Conservation (phyloP, 2,329 filamentous ascomycete genomes). For the Fusarium piperis region DNA sequence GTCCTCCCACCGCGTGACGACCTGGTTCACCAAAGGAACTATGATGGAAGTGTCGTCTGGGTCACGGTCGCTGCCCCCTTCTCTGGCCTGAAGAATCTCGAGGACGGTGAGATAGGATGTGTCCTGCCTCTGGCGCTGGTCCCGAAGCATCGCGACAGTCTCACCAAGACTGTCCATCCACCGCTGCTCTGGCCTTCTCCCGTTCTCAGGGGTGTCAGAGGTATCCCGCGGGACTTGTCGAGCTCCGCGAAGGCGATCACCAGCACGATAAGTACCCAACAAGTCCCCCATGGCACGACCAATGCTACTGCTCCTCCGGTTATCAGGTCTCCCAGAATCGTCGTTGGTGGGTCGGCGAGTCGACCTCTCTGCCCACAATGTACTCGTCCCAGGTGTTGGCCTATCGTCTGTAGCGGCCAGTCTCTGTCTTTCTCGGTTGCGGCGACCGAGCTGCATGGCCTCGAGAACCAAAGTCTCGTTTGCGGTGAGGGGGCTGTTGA, state of each 20-base stretch:
- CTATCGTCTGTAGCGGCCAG: constrained; percentile 28
- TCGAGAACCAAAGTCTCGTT: constrained; percentile 67
- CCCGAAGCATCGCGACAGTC: constrained; percentile 49
- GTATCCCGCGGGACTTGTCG: constrained; percentile 47
- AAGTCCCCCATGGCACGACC: constrained; percentile 52
- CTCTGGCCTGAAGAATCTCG: constrained; percentile 50
- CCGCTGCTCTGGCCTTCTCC: constrained; percentile 44
- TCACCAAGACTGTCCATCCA: constrained; percentile 50
- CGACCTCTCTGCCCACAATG: constrained; percentile 26
- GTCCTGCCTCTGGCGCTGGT: constrained; percentile 50
- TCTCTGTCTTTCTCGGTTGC: constrained; percentile 57
- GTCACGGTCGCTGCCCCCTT: constrained; percentile 45
- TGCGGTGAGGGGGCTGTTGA: constrained; percentile 61
- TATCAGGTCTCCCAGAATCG: constrained; percentile 43
- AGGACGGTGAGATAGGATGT: constrained; percentile 50
- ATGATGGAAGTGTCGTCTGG: constrained; percentile 50
- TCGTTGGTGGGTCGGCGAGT: constrained; percentile 30
- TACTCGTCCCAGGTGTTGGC: constrained; percentile 6
- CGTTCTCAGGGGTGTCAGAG: constrained; percentile 26
- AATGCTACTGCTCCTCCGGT: constrained; percentile 50
- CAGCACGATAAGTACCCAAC: constrained; percentile 49
- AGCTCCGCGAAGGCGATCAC: constrained; percentile 48
- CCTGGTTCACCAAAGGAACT: constrained; percentile 51
- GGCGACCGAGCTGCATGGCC: constrained; percentile 63
- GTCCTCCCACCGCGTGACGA: constrained; percentile 51